Evolutionary conservation across 1,139 yeast genomes (phyloP).

Genomic region (Hyphopichia pseudoburtonii): DNA sequence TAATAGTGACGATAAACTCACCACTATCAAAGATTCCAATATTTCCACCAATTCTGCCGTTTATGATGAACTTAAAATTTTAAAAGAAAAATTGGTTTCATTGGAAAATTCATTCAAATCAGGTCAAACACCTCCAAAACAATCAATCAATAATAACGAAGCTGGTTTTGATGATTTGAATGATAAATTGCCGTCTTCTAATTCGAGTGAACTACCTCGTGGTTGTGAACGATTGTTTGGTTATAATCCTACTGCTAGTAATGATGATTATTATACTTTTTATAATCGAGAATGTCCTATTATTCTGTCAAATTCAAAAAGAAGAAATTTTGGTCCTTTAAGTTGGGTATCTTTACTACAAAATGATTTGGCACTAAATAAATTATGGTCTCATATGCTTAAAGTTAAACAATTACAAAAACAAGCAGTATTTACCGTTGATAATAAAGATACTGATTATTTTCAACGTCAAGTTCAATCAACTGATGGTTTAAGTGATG

Average conservation of each 20-base stretch:
- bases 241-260: constrained; percentile 14
- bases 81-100: constrained; percentile 16
- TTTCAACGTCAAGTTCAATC: background rate
- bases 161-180: no score
- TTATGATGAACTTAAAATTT: constrained; percentile 15
- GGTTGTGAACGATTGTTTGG: constrained; percentile 5
- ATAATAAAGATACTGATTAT: background rate
- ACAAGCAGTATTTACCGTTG: background rate
- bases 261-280: constrained; percentile 32
- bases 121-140: background rate
- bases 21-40: no score
- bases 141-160: background rate
- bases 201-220: no score
- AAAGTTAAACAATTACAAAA: constrained; percentile 8
- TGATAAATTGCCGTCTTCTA: background rate
- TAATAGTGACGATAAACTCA: no score
- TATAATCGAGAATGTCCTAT: constrained; percentile 31
- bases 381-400: constrained; percentile 14
- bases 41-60: constrained; percentile 7
- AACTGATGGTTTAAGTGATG: constrained; percentile 1
- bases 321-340: constrained; percentile 4
- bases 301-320: background rate
- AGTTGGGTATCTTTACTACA: constrained; percentile 1
- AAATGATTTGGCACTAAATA: constrained; percentile 8
- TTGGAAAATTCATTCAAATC: constrained; percentile 7